phyloP scores from a whole-genome alignment of 352 stramenopile genomes.

The Globisporangium spinosum region DNA sequence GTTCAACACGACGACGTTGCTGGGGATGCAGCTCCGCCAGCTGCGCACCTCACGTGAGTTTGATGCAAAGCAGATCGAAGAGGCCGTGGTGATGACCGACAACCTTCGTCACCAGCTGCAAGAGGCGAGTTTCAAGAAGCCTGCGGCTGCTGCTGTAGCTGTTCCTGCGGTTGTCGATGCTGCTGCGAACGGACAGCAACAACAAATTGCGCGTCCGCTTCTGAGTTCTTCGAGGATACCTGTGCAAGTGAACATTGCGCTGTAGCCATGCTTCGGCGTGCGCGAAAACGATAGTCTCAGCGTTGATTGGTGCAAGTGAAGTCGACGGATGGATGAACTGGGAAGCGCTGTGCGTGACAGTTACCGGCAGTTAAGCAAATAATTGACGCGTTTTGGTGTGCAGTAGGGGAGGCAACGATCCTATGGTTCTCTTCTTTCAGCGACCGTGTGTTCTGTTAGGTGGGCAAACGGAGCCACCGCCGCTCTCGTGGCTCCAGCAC shows the following conservation, averaged over 20 bases:
- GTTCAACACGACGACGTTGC: slow-evolving; percentile 7
- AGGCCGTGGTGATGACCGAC: slow-evolving; percentile 3
- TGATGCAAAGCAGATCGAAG: slow-evolving; percentile 3
- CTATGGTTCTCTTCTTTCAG: too few species aligned
- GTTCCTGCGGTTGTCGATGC: not conserved
- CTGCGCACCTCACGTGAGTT: not conserved
- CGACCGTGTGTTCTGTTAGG: too few species aligned
- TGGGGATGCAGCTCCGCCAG: slow-evolving; percentile 17
- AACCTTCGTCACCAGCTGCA: slow-evolving; percentile 11
- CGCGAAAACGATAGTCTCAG: not conserved
- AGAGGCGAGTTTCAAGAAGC: not conserved
- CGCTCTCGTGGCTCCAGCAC: too few species aligned
- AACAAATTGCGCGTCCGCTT: not conserved
- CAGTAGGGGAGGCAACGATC: too few species aligned
- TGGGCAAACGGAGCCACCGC: too few species aligned
- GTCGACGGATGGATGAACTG: too few species aligned
- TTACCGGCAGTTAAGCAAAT: too few species aligned
- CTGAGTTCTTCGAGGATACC: too few species aligned
- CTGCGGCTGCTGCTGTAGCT: not conserved
- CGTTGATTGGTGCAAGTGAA: not conserved
- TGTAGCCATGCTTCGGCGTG: not conserved
- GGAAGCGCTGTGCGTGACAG: too few species aligned
- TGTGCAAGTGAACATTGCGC: not conserved
- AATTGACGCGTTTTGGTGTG: too few species aligned
- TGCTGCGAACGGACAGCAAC: not conserved